These are phyloP conservation scores for Pisolithus marmoratus DNA, from an alignment of 768 basidiomycete species.

Conservation along the genomic window DNA sequence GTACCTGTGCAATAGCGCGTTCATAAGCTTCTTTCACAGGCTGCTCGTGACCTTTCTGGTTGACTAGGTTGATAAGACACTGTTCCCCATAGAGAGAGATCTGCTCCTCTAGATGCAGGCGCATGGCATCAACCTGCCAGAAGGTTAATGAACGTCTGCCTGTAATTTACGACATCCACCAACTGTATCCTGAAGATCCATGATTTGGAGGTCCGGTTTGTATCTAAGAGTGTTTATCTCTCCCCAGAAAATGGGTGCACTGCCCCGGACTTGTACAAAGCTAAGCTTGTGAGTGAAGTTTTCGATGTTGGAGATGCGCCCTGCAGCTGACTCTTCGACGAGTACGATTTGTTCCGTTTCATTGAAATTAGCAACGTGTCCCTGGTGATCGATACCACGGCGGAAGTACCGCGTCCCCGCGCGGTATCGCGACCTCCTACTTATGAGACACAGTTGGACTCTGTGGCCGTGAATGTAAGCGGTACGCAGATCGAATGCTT, in stretches of 20 bases:
- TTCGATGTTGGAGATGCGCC: constrained; percentile 35
- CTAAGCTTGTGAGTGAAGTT: constrained; percentile 61
- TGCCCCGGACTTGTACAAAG: constrained; percentile 92
- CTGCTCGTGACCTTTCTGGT: constrained; percentile 88
- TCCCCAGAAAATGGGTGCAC: constrained; percentile 93
- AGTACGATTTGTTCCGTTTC: constrained; percentile 95
- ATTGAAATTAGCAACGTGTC: constrained; percentile 95
- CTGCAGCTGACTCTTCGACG: constrained; percentile 52
- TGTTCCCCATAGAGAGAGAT: constrained; percentile 71
- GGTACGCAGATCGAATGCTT: constrained; percentile 86
- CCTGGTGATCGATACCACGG: constrained; percentile 83
- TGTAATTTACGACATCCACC: constrained; percentile 18
- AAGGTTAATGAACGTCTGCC: constrained; percentile 2
- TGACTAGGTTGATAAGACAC: constrained; percentile 84
- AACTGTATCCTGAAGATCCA: constrained; percentile 88
- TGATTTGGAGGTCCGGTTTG: constrained; percentile 93
- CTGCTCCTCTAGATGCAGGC: constrained; percentile 69
- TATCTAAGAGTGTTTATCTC: constrained; percentile 94
- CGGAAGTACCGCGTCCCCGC: constrained; percentile 97
- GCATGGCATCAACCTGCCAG: constrained; percentile 61
- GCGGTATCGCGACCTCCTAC: constrained; percentile 88
- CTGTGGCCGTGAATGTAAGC: constrained; percentile 70
- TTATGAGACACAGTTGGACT: constrained; percentile 82
- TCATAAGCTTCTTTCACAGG: constrained; percentile 97
- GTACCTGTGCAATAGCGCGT: constrained; percentile 59